Base-by-base conservation (phyloP, 2,329 filamentous ascomycete species). In the Fusarium lyarnte region DNA sequence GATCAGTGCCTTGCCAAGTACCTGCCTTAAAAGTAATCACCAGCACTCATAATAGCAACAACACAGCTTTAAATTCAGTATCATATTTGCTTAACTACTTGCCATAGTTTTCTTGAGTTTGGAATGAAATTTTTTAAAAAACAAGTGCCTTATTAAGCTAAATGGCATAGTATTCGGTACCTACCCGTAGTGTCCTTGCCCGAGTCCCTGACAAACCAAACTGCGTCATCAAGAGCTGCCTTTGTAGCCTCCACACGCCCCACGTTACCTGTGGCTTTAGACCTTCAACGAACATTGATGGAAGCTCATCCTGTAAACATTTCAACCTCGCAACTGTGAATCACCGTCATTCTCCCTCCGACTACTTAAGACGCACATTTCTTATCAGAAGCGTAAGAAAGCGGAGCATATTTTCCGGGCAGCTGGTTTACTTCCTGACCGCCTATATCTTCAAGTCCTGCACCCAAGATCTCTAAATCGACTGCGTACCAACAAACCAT, bases 211-310 rank as follows among this genome's bases (percentile, higher is more conserved):
- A 38, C 60, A 75, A 73, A 74, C 78, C 57, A 69, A 74, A 77
- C 78, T 80, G 78, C 78, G 78, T 80, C 78, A 80, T 80, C 77
- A 57, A 77, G 70, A 79, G 78, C 75, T 80, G 78, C 79, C 78
- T 80, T 63, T 77, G 66, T 62, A 65, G 65, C 66, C 69, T 46
- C 68, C 59, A 68, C 63, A 58, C 46, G 69, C 51, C 72, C 75
- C 73, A 77, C 70, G 69, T 70, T 59, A 64, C 51, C 33, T 36
- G 60, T 52, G 67, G 61, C 58, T 64, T 45, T 59, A 59, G 52
- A 46, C 41, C 65, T 71, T 47, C 55, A 70, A 63, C 67, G 23
- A 68, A 25, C 62, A 70, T 58, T 53, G 36, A 58, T 63, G 33
- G 23, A 63, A 68, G 60, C 57, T 74, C 53, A 41, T 39, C 51